Conservation (phyloP, 2,329 filamentous ascomycete species). For the Xylariomycetidae sp. region DNA sequence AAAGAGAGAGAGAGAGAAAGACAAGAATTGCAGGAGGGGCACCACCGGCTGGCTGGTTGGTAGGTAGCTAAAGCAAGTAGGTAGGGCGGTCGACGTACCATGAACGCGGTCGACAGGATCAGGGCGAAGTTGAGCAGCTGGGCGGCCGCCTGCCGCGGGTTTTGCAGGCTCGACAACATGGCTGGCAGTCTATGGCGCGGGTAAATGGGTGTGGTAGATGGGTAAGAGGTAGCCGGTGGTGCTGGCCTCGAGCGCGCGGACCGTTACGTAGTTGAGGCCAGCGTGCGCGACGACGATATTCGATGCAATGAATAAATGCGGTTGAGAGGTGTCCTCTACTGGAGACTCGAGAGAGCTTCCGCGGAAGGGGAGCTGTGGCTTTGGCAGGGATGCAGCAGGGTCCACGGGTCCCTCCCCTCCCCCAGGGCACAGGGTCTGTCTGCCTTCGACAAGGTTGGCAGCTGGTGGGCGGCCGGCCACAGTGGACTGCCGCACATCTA, state of each 20-base stretch:
- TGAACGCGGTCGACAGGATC: constrained; percentile 85
- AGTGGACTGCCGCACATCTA: no score
- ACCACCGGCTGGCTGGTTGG: neutral
- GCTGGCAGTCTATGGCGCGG: constrained; percentile 15
- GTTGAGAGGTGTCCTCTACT: no score
- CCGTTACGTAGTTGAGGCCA: constrained; percentile 6
- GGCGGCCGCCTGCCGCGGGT: constrained; percentile 72
- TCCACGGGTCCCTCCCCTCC: no score
- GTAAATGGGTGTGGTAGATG: neutral
- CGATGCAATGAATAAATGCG: no score
- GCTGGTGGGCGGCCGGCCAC: no score
- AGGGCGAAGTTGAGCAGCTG: constrained; percentile 89
- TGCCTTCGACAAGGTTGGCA: no score
- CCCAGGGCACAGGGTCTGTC: no score
- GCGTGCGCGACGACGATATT: no score
- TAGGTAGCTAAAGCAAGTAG: neutral
- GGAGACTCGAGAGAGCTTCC: no score
- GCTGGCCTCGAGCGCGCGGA: constrained; percentile 14
- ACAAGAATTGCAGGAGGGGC: neutral
- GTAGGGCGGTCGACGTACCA: constrained; percentile 46
- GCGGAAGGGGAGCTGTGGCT: no score
- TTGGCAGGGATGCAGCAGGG: no score
- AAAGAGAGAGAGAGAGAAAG: constrained; percentile 1
- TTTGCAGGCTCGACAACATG: constrained; percentile 66
- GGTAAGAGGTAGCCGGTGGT: neutral